A percentile compares a stretch with the other conserved stretches of the same genome.
Conservation (phyloP, 768 basidiomycete species). For the Xerocomus potaroensis region DNA sequence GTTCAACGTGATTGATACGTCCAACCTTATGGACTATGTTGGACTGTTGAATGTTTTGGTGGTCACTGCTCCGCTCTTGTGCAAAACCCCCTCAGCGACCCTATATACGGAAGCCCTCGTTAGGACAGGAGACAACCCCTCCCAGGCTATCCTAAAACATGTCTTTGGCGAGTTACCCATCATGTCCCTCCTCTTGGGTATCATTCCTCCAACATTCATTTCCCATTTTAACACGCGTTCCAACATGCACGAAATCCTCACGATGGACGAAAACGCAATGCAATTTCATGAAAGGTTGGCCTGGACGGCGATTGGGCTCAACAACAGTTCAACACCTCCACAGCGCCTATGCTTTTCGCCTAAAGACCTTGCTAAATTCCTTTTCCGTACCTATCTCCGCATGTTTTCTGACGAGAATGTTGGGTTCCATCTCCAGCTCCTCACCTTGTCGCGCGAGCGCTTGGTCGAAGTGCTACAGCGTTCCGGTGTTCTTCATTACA, state of each 20-base stretch:
- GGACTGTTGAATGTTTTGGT: conserved; percentile 28
- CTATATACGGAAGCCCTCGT: conserved; percentile 29
- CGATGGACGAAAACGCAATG: not conserved
- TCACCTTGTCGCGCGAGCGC: not conserved
- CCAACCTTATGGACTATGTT: conserved; percentile 24
- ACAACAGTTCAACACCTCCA: not conserved
- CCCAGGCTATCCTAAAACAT: conserved; percentile 13
- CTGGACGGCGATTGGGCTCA: conserved; percentile 16
- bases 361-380: conserved; percentile 16
- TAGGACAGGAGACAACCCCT: conserved; percentile 6
- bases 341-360: conserved; percentile 11
- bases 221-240: conserved; percentile 25
- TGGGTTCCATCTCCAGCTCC: not conserved
- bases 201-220: conserved; percentile 20
- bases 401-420: conserved; percentile 29
- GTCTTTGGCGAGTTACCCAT: conserved; percentile 24
- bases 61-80: conserved; percentile 21
- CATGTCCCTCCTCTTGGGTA: conserved; percentile 23
- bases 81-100: conserved; percentile 15
- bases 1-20: conserved; percentile 32
- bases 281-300: conserved; percentile 26
- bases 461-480: not conserved
- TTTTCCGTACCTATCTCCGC: conserved; percentile 20
- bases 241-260: conserved; percentile 16
- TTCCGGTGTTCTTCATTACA: conserved; percentile 38